Conservation (phyloP, 1,284 basidiomycete species). For the Ceraceosorus bombacis region DNA sequence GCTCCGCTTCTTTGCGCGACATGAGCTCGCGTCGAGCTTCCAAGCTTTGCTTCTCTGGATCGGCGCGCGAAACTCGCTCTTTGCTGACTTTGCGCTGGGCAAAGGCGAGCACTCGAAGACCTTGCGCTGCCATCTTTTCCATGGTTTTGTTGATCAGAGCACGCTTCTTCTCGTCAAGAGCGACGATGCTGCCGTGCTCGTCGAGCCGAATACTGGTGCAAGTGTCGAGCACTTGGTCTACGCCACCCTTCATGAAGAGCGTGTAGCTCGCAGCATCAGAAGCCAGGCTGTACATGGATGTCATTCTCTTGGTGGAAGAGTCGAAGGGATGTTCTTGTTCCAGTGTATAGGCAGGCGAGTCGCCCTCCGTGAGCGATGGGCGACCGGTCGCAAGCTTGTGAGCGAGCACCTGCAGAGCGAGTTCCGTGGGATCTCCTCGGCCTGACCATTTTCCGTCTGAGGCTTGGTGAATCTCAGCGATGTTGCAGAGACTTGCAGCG, state of each 20-base stretch:
- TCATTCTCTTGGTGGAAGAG: constrained; percentile 44
- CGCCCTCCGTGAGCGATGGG: constrained; percentile 16
- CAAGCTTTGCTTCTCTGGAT: constrained; percentile 14
- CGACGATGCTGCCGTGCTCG: background rate
- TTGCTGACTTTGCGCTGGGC: constrained; percentile 36
- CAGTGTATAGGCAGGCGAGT: constrained; percentile 16
- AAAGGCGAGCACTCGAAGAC: constrained; percentile 44
- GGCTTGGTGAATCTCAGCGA: constrained; percentile 28
- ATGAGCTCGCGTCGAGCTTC: constrained; percentile 9
- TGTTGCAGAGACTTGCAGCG: constrained; percentile 39
- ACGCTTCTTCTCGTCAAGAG: constrained; percentile 28
- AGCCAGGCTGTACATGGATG: constrained; percentile 25
- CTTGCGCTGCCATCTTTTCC: constrained; percentile 37
- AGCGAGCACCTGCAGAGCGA: constrained; percentile 35
- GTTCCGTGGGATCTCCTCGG: constrained; percentile 39
- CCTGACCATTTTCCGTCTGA: constrained; percentile 24
- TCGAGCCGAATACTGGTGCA: constrained; percentile 17
- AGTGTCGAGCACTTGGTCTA: constrained; percentile 41
- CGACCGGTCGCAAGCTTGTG: constrained; percentile 27
- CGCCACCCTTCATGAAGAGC: constrained; percentile 46
- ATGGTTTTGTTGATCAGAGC: constrained; percentile 30
- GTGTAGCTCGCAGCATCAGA: constrained; percentile 9
- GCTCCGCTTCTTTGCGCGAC: constrained; percentile 54
- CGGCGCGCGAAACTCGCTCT: constrained; percentile 25
- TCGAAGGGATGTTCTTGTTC: constrained; percentile 44